Base-by-base conservation (phyloP, 768 basidiomycete species). In the Boletus sp. region DNA sequence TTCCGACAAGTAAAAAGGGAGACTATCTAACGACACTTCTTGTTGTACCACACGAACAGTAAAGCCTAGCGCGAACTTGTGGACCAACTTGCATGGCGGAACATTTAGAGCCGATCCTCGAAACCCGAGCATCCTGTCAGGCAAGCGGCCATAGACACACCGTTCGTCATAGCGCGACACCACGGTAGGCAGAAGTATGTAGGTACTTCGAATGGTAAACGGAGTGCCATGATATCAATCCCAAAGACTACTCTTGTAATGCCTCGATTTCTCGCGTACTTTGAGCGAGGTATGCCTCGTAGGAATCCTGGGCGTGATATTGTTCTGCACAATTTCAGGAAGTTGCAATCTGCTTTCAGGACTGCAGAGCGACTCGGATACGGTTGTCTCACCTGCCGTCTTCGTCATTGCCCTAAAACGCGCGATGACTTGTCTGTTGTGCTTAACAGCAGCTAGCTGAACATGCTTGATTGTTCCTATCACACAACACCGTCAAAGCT, bases 401-500 rank as follows among this genome's bases (percentile, higher is more conserved):
- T 82, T 79, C 2, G 82, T 74, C 13, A 72, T 66, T 4, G 81
- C 80, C 45, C 87, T 71, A 62, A 84, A 84, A 15, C 85, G 77
- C 7, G 87, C 90, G 32, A 93, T 77, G 6, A 88, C 77, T 47
- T 82, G 78, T 30, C 87, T 74, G 63, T 93, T 89, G 60, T 92
- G 83, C 32, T 79, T 72, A 38, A 92, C 86, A 1, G 89, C 87
- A 6, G 87, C 85, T 0, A 88, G 69, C 62, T 94, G 92, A 0
- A 83, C 82, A 45, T 95, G 91, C 69, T 88, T 92, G 53, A 95
- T 88, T 0, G 92, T 95, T 0, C 93, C 93, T 93, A 55, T 45
- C 33, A 38, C 33, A 3, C 10, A 14, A 35, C n/a, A 9, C 35
- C 4, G 38, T 46, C 15, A 13, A 29, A 32, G 17, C 33, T 35